Base-by-base conservation (phyloP, 2,329 filamentous ascomycete genomes). In the Xylaria sp. region DNA sequence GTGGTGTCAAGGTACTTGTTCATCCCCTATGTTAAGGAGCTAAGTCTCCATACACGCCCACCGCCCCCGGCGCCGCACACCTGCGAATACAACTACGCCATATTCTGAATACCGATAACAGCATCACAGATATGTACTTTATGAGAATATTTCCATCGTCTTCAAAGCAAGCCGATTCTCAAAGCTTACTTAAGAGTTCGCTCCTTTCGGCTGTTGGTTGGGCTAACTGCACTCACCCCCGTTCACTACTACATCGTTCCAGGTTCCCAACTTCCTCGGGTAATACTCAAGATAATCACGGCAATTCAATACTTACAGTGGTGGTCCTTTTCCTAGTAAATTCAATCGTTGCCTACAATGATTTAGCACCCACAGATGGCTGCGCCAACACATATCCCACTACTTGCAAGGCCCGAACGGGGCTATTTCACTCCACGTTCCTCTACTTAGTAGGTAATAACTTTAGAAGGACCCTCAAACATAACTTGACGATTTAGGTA, bases 21-120 rank as follows among this genome's bases (percentile, higher is more conserved):
- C 46, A 45, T 37, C 11, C 47, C 44, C 40, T 34, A 46, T 26
- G 39, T 40, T 42, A 48, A 34, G 47, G 29, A 45, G 37, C 19
- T 39, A 22, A 22, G 49, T 39, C 26, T n/a, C n/a, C 44, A 52
- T 61, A 56, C 58, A 38, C 44, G 17, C 34, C 8, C 50, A 20
- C 50, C 59, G 56, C 48, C 46, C 43, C 24, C 37, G 26, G n/a
- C 45, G 40, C 50, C 52, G 37, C 54, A 39, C 47, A 39, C 38
- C 48, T 52, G 52, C 58, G 59, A 48, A 54, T 56, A 53, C 58
- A 60, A 50, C 56, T 59, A 54, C 44, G 26, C 52, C 50, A 43
- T 54, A 39, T 20, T 18, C 19, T 42, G 50, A 50, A 54, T 54
- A 44, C 50, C 56, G 56, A 50, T 48, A 54, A 50, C 39, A 53